Percentiles rank a stretch among this genome's conserved stretches.
These are phyloP conservation scores for Diddensiella santjacobensis DNA, from an alignment of 805 yeast species.

Conservation along the genomic window DNA sequence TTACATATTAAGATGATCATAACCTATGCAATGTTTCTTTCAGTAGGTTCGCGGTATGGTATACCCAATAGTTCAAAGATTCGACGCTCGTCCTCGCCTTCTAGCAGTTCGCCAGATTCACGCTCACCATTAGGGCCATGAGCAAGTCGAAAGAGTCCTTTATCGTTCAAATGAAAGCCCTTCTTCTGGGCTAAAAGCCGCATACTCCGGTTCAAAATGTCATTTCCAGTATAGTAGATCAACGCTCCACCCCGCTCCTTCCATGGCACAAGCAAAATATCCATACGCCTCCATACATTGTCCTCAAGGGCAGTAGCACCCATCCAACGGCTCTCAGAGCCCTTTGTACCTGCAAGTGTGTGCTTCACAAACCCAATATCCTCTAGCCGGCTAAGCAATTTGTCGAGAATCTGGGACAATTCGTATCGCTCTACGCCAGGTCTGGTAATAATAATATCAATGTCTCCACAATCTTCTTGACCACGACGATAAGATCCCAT, in stretches of 20 bases:
- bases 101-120: conserved; percentile 34
- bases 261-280: conserved; percentile 47
- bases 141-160: conserved; percentile 38
- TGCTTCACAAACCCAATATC: conserved; percentile 37
- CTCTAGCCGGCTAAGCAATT: conserved; percentile 27
- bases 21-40: conserved; percentile 28
- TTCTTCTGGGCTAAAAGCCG: conserved; percentile 42
- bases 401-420: conserved; percentile 23
- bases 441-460: conserved; percentile 47
- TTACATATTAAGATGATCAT: background rate
- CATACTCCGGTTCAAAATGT: conserved; percentile 46
- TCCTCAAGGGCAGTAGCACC: conserved; percentile 33
- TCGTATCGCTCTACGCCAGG: conserved; percentile 30
- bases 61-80: conserved; percentile 47
- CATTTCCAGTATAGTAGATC: conserved; percentile 55
- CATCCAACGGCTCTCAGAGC: conserved; percentile 30
- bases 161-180: conserved; percentile 40
- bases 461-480: conserved; percentile 45
- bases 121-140: conserved; percentile 12
- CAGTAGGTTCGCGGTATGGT: conserved; percentile 34
- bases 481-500: conserved; percentile 56
- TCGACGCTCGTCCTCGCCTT: conserved; percentile 40
- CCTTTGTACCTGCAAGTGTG: conserved; percentile 27
- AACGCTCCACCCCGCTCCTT: conserved; percentile 44
- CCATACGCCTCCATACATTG: conserved; percentile 48